phyloP scores from a whole-genome alignment of 73 alveolate genomes.

The Urostyla sp. region DNA sequence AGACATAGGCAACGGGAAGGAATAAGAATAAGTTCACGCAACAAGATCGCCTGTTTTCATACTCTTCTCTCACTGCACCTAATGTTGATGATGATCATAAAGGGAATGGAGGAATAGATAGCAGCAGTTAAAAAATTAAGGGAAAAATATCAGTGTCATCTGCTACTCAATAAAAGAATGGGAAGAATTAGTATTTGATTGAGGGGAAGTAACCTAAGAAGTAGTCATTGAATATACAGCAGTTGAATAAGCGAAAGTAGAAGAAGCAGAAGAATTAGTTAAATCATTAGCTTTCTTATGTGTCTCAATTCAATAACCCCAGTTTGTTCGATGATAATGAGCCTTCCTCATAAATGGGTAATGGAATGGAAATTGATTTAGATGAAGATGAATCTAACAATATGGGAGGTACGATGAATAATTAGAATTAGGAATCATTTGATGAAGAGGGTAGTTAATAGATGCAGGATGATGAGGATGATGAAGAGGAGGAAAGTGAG shows the following conservation, averaged over 20 bases:
- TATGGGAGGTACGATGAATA: too few relatives aligned
- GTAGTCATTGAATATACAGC: neutral
- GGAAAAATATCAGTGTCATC: too few relatives aligned
- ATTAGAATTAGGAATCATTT: too few relatives aligned
- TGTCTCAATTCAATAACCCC: neutral
- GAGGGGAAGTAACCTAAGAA: neutral
- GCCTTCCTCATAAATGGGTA: too few relatives aligned
- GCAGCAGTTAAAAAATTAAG: too few relatives aligned
- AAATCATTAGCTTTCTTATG: neutral
- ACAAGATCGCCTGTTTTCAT: slow-evolving; percentile 19
- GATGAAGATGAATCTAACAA: too few relatives aligned
- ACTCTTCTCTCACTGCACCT: slow-evolving; percentile 14
- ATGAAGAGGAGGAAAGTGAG: too few relatives aligned
- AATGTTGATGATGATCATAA: slow-evolving; percentile 3
- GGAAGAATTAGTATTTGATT: neutral
- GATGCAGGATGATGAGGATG: too few relatives aligned
- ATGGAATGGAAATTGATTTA: neutral
- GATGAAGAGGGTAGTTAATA: too few relatives aligned
- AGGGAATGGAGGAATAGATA: too few relatives aligned
- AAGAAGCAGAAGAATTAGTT: neutral
- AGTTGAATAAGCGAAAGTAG: neutral
- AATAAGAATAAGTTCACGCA: neutral
- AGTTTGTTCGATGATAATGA: neutral
- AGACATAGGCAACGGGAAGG: neutral
- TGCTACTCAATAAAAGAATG: too few relatives aligned